These are phyloP conservation scores for Pezicula carpinea DNA, from an alignment of 2,329 filamentous ascomycete species.

Conservation along the genomic window DNA sequence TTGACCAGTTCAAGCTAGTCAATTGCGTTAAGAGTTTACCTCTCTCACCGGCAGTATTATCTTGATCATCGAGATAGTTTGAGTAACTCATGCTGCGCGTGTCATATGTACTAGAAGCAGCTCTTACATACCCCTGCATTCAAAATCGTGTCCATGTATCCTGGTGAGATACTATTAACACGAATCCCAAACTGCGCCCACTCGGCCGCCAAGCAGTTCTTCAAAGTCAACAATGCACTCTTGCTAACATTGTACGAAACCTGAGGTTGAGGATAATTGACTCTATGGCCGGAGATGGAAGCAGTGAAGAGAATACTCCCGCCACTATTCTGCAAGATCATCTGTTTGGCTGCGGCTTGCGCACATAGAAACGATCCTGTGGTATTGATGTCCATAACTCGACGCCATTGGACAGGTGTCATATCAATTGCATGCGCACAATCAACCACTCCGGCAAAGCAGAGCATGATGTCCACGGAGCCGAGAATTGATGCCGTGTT, in stretches of 20 bases:
- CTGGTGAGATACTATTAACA: slow-evolving; percentile 66
- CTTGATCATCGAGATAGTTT: no score
- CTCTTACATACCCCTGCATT: slow-evolving; percentile 48
- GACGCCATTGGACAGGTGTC: slow-evolving; percentile 52
- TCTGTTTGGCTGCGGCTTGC: slow-evolving; percentile 54
- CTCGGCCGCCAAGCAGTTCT: slow-evolving; percentile 63
- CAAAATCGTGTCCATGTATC: slow-evolving; percentile 61
- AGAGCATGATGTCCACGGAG: slow-evolving; percentile 43
- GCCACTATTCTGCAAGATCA: slow-evolving; percentile 44
- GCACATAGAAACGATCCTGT: slow-evolving; percentile 67
- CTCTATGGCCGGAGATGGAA: slow-evolving; percentile 62
- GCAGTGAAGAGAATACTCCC: slow-evolving; percentile 64
- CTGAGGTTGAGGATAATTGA: slow-evolving; percentile 71
- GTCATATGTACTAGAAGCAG: no score
- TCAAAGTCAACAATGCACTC: slow-evolving; percentile 58
- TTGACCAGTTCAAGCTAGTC: no score
- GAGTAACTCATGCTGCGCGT: no score
- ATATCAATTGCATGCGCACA: slow-evolving; percentile 58
- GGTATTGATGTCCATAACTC: slow-evolving; percentile 66
- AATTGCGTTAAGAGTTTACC: no score
- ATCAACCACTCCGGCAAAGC: slow-evolving; percentile 65
- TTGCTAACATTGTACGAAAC: slow-evolving; percentile 70
- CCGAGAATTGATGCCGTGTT: slow-evolving; percentile 40
- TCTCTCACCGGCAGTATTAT: no score
- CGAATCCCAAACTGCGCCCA: slow-evolving; percentile 68